These are phyloP conservation scores for Tripterygium wilfordii DNA, from an alignment of 177 flowering plant genomes.

Conservation along the genomic window DNA sequence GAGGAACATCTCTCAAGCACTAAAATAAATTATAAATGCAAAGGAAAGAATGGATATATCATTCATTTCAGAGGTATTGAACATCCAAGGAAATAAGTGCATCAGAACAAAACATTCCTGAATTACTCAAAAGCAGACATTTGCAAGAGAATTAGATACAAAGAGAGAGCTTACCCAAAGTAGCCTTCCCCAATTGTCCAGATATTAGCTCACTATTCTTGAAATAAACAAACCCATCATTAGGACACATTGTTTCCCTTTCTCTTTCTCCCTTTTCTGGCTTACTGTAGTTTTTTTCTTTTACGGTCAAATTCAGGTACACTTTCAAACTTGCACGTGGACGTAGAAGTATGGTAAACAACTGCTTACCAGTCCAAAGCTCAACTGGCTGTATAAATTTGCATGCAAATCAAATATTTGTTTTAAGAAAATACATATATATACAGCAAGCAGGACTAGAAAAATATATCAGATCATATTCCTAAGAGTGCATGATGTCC, in stretches of 20 bases:
- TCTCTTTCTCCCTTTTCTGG: conserved; percentile 9
- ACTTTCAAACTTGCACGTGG: conserved; percentile 80
- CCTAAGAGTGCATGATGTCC: neutral
- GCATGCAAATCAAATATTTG: neutral
- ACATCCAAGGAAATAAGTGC: too few species aligned
- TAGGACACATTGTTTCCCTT: conserved; percentile 74
- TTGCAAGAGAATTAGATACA: neutral
- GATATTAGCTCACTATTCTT: conserved; percentile 89
- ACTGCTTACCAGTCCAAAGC: conserved; percentile 97
- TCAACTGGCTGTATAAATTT: conserved; percentile 76
- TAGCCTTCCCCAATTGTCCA: conserved; percentile 96
- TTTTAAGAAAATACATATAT: neutral
- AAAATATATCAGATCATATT: neutral
- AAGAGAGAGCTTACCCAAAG: conserved; percentile 61
- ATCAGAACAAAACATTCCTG: neutral
- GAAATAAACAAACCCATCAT: conserved; percentile 88
- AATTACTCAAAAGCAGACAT: neutral
- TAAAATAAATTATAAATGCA: too few species aligned
- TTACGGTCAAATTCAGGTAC: conserved; percentile 66
- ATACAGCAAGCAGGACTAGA: neutral
- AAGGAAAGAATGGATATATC: too few species aligned
- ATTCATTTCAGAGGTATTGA: too few species aligned
- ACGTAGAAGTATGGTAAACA: conserved; percentile 76
- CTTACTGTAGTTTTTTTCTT: conserved; percentile 61
- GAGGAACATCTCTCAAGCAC: too few species aligned